Base-by-base conservation (phyloP, 1,284 basidiomycete species). In the Ustanciosporium gigantosporum region DNA sequence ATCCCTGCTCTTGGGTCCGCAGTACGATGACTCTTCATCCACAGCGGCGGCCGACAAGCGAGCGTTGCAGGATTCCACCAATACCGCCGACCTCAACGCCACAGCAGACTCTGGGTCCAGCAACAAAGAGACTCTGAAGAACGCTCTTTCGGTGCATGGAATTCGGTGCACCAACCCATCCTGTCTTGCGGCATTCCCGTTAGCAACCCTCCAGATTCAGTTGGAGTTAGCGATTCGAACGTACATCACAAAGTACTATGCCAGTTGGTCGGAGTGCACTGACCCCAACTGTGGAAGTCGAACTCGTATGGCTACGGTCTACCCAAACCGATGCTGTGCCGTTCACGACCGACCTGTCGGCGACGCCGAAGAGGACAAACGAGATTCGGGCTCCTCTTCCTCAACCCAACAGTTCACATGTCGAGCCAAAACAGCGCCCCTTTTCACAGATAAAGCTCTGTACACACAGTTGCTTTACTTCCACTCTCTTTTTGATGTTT, bases 221-320 rank as follows among this genome's bases (percentile, higher is more conserved):
- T 83, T 98, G 16, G 92, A 97, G 76, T 80, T 84, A 0, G 88
- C 91, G 65, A 89, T 97, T 46, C 85, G 92, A 3, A 79, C 82
- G 2, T 85, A 85, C 64, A 88, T 99, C 42, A 80, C 82, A 3
- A 84, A 82, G 66, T 97, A 94, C 79, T 98, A 98, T 76, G 85
- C 94, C 68, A 86, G 87, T 5, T 92, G 89, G 88, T 87, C 85
- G 1, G 81, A 89, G 11, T 99, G 95, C 79, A 84, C 90, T 66
- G 94, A 96, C 61, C 82, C 85, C 23, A 88, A 86, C 2, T 99
- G 95, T 76, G 84, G 85, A 8, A 84, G 87, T 46, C 83, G 87
- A 17, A 92, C 92, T n/a, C 83, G 92, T 20, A 88, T 86, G 83
- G 91, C 95, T 86, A 83, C 89, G 32, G 91, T 97, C 0, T 95